phyloP scores from a whole-genome alignment of 441 rosid species.

The Macaranga tanarius region DNA sequence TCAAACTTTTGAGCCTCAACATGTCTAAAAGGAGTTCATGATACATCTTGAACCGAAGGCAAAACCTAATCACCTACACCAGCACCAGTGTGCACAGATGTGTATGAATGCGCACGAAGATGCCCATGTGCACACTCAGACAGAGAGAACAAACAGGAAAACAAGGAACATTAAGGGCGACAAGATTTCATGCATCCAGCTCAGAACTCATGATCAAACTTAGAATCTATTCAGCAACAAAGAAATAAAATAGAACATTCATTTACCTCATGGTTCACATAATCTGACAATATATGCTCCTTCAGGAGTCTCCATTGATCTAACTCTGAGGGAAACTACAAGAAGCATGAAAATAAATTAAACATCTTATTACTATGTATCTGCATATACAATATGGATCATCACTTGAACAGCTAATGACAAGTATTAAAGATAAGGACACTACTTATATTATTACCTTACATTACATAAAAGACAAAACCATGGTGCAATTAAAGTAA shows the following conservation, averaged over 20 bases:
- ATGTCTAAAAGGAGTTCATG: no score
- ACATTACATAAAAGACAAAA: constrained; percentile 1
- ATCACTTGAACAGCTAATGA: constrained; percentile 1
- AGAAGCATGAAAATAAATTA: constrained; percentile 16
- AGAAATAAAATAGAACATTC: constrained; percentile 16
- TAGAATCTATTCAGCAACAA: constrained; percentile 17
- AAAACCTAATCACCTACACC: not conserved
- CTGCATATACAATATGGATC: constrained; percentile 25
- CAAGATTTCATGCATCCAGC: not conserved
- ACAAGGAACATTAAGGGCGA: not conserved
- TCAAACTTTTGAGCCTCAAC: not conserved
- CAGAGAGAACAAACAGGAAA: no score
- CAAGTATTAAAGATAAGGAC: not conserved
- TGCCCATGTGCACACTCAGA: not conserved
- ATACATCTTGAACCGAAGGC: not conserved
- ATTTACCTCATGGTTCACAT: constrained; percentile 76
- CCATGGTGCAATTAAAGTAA: not conserved
- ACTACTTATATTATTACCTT: not conserved
- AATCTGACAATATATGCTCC: constrained; percentile 82
- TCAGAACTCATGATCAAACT: not conserved
- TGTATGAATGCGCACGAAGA: not conserved
- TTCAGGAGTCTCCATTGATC: constrained; percentile 86
- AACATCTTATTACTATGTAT: constrained; percentile 15
- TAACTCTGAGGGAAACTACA: constrained; percentile 85
- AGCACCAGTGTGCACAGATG: not conserved